These are phyloP conservation scores for Picea sitchensis DNA, from an alignment of 75 land plant genomes.

Conservation along the genomic window DNA sequence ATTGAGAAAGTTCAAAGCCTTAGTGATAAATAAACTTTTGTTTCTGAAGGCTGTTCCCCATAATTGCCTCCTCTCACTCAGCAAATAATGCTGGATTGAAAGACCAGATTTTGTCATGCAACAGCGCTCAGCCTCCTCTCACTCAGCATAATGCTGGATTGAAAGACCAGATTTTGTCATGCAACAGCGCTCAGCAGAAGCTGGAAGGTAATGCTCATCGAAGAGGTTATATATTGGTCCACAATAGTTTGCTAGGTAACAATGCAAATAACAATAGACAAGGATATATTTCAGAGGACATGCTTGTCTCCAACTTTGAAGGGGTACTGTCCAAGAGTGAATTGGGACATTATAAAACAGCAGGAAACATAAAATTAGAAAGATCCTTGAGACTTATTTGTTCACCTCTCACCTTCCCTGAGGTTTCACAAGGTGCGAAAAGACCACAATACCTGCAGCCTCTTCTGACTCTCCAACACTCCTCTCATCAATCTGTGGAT, in stretches of 20 bases:
- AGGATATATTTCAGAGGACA: not conserved
- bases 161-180: not conserved
- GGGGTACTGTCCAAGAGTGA: not conserved
- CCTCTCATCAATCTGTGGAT: not conserved
- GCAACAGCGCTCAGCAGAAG: not conserved
- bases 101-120: not conserved
- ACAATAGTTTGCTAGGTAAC: no score
- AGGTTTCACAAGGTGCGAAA: conserved; percentile 11
- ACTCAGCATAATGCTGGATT: not conserved
- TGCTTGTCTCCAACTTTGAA: not conserved
- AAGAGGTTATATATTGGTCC: not conserved
- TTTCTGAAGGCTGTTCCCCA: not conserved
- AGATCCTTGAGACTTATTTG: not conserved
- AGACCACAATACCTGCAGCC: not conserved
- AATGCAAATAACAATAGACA: not conserved
- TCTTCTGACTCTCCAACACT: conserved; percentile 3
- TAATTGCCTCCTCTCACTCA: not conserved
- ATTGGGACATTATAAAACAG: not conserved
- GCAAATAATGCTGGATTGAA: not conserved
- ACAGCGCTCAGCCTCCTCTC: not conserved
- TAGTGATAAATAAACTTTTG: conserved; percentile 1
- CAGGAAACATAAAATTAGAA: not conserved
- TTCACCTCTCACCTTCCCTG: not conserved
- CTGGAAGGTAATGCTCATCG: not conserved
- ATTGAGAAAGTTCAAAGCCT: not conserved